Percentiles rank a stretch among this genome's conserved stretches.
Conservation (phyloP, 257 asterid species). For the Anisodus tanguticus region DNA sequence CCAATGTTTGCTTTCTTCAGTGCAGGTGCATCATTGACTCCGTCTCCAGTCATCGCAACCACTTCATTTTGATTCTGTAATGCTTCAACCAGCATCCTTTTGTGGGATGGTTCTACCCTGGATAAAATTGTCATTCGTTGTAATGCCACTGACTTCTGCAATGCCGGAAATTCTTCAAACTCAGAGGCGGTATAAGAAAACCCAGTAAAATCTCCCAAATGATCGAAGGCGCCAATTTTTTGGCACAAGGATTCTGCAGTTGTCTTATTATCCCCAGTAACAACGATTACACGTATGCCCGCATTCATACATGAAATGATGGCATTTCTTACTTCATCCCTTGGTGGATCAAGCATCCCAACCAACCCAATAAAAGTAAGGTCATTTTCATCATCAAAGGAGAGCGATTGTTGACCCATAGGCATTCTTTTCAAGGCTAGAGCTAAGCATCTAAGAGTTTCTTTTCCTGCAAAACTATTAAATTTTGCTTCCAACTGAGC, state of each 20-base stretch:
- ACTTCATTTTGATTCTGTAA: constrained; percentile 95
- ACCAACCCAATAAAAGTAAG: constrained; percentile 99
- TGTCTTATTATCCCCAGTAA: constrained; percentile 97
- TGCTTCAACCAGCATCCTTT: constrained; percentile 98
- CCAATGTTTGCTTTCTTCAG: constrained; percentile 97
- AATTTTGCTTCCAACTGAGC: constrained; percentile 79
- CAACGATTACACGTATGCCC: constrained; percentile 97
- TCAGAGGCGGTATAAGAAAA: constrained; percentile 94
- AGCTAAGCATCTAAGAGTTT: constrained; percentile 94
- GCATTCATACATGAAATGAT: constrained; percentile 97
- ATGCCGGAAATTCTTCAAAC: constrained; percentile 90
- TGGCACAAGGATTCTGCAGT: constrained; percentile 96
- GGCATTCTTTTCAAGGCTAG: constrained; percentile 95
- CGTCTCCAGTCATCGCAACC: constrained; percentile 99
- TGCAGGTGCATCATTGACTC: constrained; percentile 99
- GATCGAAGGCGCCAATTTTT: constrained; percentile 85
- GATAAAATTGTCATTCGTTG: constrained; percentile 90
- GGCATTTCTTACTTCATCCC: constrained; percentile 95
- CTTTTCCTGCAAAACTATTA: constrained; percentile 94
- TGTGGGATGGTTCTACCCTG: constrained; percentile 99
- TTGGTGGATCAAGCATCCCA: constrained; percentile 99
- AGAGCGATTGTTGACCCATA: constrained; percentile 74
- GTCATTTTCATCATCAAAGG: constrained; percentile 86
- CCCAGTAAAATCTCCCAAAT: constrained; percentile 80
- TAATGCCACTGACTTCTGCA: constrained; percentile 84